These are phyloP conservation scores for Nigrospora oryzae DNA, from an alignment of 2,329 filamentous ascomycete genomes.

Conservation along the genomic window DNA sequence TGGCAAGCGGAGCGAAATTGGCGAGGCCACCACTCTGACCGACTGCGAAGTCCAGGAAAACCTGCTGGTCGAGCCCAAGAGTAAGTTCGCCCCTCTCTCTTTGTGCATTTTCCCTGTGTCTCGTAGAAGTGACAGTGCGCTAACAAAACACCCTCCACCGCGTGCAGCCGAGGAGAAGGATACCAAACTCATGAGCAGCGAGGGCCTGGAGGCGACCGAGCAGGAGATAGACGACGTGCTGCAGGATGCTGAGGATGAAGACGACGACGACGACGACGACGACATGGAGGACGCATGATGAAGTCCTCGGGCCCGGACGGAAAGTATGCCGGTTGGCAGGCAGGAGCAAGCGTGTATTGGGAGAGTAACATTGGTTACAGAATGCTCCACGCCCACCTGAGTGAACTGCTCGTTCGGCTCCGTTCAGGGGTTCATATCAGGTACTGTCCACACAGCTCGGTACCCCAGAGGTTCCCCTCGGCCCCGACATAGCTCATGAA, in stretches of 20 bases:
- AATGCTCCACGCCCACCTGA: neutral
- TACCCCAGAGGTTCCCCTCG: no score
- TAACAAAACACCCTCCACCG: neutral
- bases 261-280: conserved; percentile 28
- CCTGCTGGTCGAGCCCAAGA: conserved; percentile 71
- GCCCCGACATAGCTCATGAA: no score
- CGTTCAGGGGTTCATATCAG: no score
- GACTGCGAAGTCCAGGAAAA: conserved; percentile 93
- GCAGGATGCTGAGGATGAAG: conserved; percentile 12
- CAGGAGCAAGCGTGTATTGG: no score
- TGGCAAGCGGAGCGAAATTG: conserved; percentile 71
- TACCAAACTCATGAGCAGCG: conserved; percentile 59
- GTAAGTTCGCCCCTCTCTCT: conserved; percentile 34
- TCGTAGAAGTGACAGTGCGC: neutral
- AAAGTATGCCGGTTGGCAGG: no score
- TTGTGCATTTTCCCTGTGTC: conserved; percentile 3
- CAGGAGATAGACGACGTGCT: conserved; percentile 50
- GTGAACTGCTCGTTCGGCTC: neutral
- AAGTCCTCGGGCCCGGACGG: neutral
- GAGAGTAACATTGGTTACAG: neutral
- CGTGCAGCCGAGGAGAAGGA: conserved; percentile 55
- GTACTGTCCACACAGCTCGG: no score
- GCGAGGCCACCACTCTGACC: conserved; percentile 71
- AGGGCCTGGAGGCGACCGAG: conserved; percentile 55
- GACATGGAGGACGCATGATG: conserved; percentile 7